Evolutionary conservation across 306 rosid genomes (phyloP), one percentile per base, ranked within the genome.

Genomic region (Vicia villosa): DNA sequence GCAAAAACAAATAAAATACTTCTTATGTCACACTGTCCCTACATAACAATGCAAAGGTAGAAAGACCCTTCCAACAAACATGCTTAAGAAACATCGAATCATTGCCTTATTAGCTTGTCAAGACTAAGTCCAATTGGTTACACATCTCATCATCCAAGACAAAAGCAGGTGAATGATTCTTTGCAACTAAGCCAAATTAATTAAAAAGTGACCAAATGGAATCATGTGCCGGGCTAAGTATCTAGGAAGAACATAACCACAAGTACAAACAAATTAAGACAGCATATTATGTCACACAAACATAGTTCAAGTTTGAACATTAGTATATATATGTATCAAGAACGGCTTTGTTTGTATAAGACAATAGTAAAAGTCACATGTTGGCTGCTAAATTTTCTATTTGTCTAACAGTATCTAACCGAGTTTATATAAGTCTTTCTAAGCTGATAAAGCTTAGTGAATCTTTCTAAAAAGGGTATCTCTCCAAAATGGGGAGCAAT

Each of bases 401-500:
- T 49, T 54, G 70, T 57, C 60, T 51, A 67, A 65, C 59, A 68
- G 62, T 47, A 72, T 60, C 77, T 50, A 14, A 71, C n/a, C 28
- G 1, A 28, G 47, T 56, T 76, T 73, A 69, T 75, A 69, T 69
- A 56, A 77, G 58, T 59, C 14, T 80, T 26, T 57, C 13, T 38
- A 28, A 67, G 57, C 43, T 54, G 13, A 7, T 19, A 24, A 49
- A 52, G 70, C 75, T 77, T 70, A 64, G 67, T 73, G 51, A 69
- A 72, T 43, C 42, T 55, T 45, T 24, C 63, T 59, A 54, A 41
- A 40, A 38, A 40, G 21, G 43, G 13, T 16, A 17, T 26, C 63
- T 58, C 30, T 43, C 74, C 70, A 40, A 32, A 85, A 88, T 85
- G 97, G 97, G 87, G 55, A 83, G 74, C 17, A 75, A 80, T 56